Conservation (phyloP, 2,329 filamentous ascomycete species). For the Xylaria sp. region DNA sequence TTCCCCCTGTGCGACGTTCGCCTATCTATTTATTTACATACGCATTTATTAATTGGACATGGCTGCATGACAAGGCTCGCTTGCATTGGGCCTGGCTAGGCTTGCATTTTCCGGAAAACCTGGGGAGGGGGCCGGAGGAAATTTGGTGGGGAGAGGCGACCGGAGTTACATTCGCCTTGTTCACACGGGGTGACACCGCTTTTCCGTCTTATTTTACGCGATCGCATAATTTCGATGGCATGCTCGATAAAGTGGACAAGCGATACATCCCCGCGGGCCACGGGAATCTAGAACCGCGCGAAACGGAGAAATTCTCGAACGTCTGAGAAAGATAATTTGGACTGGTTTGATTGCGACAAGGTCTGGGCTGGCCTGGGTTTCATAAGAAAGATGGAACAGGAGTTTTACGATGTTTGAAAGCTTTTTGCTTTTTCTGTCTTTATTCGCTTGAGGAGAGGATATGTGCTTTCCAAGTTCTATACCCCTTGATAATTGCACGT, state of each 20-base stretch:
- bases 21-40: conserved; percentile 32
- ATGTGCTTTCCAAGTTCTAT: conserved; percentile 39
- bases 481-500: conserved; percentile 38
- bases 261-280: conserved; percentile 12
- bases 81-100: conserved; percentile 32
- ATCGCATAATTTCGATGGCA: conserved; percentile 9
- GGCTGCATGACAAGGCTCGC: conserved; percentile 35
- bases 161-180: conserved; percentile 38
- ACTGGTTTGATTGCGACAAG: conserved; percentile 1
- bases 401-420: conserved; percentile 18
- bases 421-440: conserved; percentile 1
- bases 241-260: conserved; percentile 12
- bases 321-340: neutral
- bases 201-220: conserved; percentile 9
- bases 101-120: conserved; percentile 30
- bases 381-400: conserved; percentile 23
- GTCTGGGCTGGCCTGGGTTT: conserved; percentile 15
- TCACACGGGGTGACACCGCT: conserved; percentile 24
- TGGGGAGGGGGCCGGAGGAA: conserved; percentile 2
- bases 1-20: conserved; percentile 22
- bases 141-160: conserved; percentile 1
- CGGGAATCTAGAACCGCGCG: conserved; percentile 20
- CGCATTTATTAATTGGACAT: conserved; percentile 43
- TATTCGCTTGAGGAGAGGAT: conserved; percentile 22
- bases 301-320: neutral